Evolutionary conservation across 108 stramenopile genomes (phyloP), one percentile per base, ranked within the genome.

Genomic region (Fragilaria crotonensis): DNA sequence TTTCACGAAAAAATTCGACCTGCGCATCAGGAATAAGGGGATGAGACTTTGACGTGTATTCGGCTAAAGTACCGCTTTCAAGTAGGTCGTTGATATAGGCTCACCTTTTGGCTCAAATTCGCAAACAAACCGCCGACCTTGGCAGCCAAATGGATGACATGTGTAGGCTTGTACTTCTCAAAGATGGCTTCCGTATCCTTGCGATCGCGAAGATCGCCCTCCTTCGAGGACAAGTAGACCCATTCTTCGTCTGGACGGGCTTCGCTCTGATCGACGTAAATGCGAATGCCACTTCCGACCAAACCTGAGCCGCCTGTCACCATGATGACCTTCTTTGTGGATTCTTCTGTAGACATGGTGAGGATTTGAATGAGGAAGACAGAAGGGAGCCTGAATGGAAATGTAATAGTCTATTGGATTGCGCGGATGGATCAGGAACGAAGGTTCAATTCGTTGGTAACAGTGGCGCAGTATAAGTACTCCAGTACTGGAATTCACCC

Each of bases 1-100:
- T 99, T 77, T 96, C 94, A 19, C 98, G 93, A 77, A 93, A 99
- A 67, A 99, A 99, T 66, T 99, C 98, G 5, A 99, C 98, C 79
- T 82, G 33, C 21, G 0, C 20, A 26, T 21, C 5, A 29, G 23
- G 20, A 56, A 47, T 21, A 18, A 23, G 2, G 1, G n/a, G n/a
- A n/a, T n/a, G n/a, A n/a, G n/a, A n/a, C n/a, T n/a, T n/a, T n/a
- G n/a, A n/a, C n/a, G n/a, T n/a, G n/a, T n/a, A n/a, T n/a, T n/a
- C n/a, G n/a, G n/a, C n/a, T n/a, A n/a, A n/a, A n/a, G n/a, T n/a
- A n/a, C n/a, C n/a, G n/a, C n/a, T n/a, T n/a, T n/a, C n/a, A n/a
- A n/a, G n/a, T n/a, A n/a, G n/a, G n/a, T n/a, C n/a, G n/a, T n/a
- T n/a, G n/a, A n/a, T n/a, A n/a, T n/a, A 3, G 4, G 33, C 72